Percentiles rank a stretch among this genome's conserved stretches.
Evolutionary conservation across 306 rosid genomes (phyloP).

Genomic region (Vicia villosa): DNA sequence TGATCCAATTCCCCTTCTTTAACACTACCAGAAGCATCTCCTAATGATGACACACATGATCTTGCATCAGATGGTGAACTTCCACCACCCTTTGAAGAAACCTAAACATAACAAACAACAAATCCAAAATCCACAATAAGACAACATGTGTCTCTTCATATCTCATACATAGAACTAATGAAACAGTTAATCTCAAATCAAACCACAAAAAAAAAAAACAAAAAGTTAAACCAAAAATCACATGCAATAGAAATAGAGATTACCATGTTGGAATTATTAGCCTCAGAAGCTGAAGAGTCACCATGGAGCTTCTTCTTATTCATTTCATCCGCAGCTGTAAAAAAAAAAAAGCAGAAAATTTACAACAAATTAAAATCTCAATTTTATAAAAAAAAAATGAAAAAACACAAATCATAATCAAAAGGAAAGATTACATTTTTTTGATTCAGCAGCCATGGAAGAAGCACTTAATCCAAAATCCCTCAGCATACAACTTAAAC

Average conservation of each 20-base stretch:
- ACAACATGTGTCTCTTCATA: conserved; percentile 18
- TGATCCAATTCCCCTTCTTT: conserved; percentile 59
- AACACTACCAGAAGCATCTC: conserved; percentile 53
- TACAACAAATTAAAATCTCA: conserved; percentile 12
- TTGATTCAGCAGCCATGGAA: conserved; percentile 51
- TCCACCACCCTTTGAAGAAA: conserved; percentile 54
- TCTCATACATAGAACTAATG: conserved; percentile 33
- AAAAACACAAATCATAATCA: neutral
- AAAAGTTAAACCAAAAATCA: neutral
- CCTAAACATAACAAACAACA: conserved; percentile 44
- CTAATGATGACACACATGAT: conserved; percentile 58
- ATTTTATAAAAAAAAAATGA: neutral
- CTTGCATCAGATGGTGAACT: conserved; percentile 70
- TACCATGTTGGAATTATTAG: conserved; percentile 49
- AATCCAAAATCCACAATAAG: conserved; percentile 1
- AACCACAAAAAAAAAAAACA: neutral
- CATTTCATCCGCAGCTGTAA: conserved; percentile 53
- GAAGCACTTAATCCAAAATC: conserved; percentile 32
- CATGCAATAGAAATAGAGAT: conserved; percentile 30
- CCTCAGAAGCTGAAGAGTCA: conserved; percentile 45
- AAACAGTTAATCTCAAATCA: conserved; percentile 36
- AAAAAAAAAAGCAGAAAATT: conserved; percentile 15
- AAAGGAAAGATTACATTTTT: conserved; percentile 40
- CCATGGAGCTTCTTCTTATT: conserved; percentile 42
- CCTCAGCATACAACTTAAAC: conserved; percentile 28